These are phyloP conservation scores for Brassica hybrid DNA, from an alignment of 441 rosid species.

Conservation along the genomic window DNA sequence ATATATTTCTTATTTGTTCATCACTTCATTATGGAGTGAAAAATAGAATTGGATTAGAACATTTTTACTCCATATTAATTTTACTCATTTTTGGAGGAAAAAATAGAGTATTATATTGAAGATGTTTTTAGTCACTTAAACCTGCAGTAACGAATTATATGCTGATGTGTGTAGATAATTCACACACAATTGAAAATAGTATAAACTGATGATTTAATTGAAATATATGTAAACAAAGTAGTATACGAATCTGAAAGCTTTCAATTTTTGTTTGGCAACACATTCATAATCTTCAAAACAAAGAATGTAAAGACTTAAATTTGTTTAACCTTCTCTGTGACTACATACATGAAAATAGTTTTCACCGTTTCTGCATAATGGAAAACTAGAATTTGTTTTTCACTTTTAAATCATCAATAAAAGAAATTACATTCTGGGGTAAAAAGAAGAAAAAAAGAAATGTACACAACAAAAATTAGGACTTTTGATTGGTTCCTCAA, in stretches of 20 bases:
- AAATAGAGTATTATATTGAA: too few species aligned
- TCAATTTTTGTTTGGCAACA: neutral
- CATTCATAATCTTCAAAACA: conserved; percentile 3
- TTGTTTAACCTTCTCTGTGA: neutral
- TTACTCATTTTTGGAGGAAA: too few species aligned
- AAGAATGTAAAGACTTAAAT: neutral
- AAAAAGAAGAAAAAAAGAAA: neutral
- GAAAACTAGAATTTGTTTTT: neutral
- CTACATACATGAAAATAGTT: conserved; percentile 8
- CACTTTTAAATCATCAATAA: neutral
- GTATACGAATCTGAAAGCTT: neutral
- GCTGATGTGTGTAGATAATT: conserved; percentile 7
- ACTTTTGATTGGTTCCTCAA: conserved; percentile 31
- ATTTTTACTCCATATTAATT: too few species aligned
- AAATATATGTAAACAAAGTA: neutral
- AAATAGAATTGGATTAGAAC: too few species aligned
- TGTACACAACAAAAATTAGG: conserved; percentile 12
- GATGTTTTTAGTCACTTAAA: conserved; percentile 58
- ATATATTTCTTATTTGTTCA: too few species aligned
- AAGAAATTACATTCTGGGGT: conserved; percentile 14
- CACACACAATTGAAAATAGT: conserved; percentile 7
- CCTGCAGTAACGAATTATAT: conserved; percentile 50
- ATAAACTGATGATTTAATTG: neutral
- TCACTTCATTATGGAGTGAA: too few species aligned
- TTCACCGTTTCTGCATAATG: neutral